Base-by-base conservation (phyloP, 768 basidiomycete species). In the Chalciporus sphaerocephalus region DNA sequence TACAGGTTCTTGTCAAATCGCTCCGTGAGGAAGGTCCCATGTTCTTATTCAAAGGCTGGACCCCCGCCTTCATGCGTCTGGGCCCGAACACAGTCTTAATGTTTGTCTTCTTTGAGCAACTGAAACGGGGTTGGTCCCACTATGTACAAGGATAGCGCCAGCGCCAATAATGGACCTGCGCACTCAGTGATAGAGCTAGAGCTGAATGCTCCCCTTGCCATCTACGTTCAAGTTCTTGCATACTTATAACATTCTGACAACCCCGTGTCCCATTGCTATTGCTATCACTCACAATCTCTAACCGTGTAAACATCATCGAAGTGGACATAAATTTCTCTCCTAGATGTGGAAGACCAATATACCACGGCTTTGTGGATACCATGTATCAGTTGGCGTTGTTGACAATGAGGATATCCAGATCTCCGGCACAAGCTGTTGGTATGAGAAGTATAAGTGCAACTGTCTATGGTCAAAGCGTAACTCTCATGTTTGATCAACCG, bases 11-110 rank as follows among this genome's bases (percentile, higher is more conserved):
- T 11, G 68, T 65, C 22, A 71, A 63, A 34, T 87, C 87, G 4
- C 66, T 89, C 27, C 76, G 74, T 32, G 73, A 83, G 55, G 90
- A 92, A 70, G 90, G 90, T 0, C 74, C 80, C 9, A 71, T 73
- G 48, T 91, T 92, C 61, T 69, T 92, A 43, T 87, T 92, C 67
- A 91, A 87, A 62, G 90, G 90, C 25, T 92, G 90, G 90, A 87
- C 87, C 15, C 90, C 90, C 2, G 86, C 90, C 7, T 92, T 90
- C 66, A 79, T 86, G 54, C 81, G 90, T 38, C 67, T 92, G 34
- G 88, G 84, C 22, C 89, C 89, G 2, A 90, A 91, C 60, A 92
- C 90, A 1, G 74, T 92, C 25, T 69, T 92, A 5, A 76, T 92
- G 67, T 92, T 90, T 64, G 83, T 92, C 38, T 89, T 90, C 67